phyloP scores from a whole-genome alignment of 495 filamentous ascomycete species.

The Bathelium albidoporum region DNA sequence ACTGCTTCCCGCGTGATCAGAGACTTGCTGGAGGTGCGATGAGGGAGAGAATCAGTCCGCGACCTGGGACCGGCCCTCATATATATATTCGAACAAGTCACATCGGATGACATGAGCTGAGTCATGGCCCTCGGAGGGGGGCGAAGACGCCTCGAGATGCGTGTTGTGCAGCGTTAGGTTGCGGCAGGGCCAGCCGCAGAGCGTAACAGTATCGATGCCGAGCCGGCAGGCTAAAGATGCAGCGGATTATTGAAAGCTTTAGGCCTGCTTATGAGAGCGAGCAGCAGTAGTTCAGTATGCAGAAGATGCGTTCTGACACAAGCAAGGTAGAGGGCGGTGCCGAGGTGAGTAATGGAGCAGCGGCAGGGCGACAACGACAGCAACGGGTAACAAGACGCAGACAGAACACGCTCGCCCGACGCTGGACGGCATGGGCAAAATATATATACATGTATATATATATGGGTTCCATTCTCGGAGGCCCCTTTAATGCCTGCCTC shows the following conservation, averaged over 20 bases:
- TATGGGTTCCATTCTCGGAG: slow-evolving; percentile 1
- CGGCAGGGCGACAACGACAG: not conserved
- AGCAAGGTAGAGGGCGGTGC: not conserved
- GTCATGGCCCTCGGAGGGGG: not conserved
- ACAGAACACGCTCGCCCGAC: not conserved
- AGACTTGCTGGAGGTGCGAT: slow-evolving; percentile 1
- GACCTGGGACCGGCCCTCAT: not conserved
- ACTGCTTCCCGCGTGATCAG: slow-evolving; percentile 22
- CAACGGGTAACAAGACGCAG: not conserved
- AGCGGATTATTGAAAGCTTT: not conserved
- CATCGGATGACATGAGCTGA: slow-evolving; percentile 4
- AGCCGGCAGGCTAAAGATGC: not conserved
- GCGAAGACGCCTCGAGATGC: slow-evolving; percentile 2
- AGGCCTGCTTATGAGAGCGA: slow-evolving; percentile 2
- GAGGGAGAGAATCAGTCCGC: slow-evolving; percentile 8
- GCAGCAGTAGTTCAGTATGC: slow-evolving; percentile 1
- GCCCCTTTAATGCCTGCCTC: not conserved
- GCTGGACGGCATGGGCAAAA: not conserved
- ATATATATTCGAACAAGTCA: slow-evolving; percentile 2
- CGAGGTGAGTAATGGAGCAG: not conserved
- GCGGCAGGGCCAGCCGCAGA: slow-evolving; percentile 4
- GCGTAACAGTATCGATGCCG: not conserved
- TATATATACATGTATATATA: too few species aligned
- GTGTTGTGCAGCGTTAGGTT: not conserved
- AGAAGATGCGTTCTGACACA: slow-evolving; percentile 3